Base-by-base conservation (phyloP, 805 yeast species). In the Candida maltosa region DNA sequence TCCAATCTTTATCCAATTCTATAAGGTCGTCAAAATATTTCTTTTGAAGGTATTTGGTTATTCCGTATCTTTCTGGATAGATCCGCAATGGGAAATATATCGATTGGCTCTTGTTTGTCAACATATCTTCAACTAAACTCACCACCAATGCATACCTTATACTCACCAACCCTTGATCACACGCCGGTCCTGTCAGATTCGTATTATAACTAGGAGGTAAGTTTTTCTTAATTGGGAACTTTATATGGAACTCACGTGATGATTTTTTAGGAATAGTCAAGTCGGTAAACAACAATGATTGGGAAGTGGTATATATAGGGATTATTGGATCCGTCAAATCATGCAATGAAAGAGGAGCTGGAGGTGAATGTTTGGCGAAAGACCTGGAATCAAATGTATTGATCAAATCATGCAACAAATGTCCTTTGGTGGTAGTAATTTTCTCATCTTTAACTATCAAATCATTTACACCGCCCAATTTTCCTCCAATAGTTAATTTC, bases 141-240 rank as follows among this genome's bases (percentile, higher is more conserved):
- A 66, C 54, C 7, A 64, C 52, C 31, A 66, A 42, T 42, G 58
- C 54, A 46, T 67, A 66, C 23, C 51, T 50, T 6, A 67, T 58
- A 34, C 69, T 60, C 2, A 63, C 46, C 37, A 53, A 51, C 2
- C 71, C 72, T 31, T 58, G 68, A 26, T 66, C 71, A 22, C 69
- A 53, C 4, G 53, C 51, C 2, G 58, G 47, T 1, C 70, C 69
- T 0, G 71, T 61, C 70, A 63, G 69, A 11, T 51, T 47, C 6
- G 65, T 45, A 42, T 67, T 67, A 46, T 67, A 67, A 10, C 64
- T 54, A 0, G 73, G 73, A 6, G 73, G 70, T 21, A 58, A 42
- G 11, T 45, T 43, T 6, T 36, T 33, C n/a, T 40, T 34, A 3
- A 53, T 37, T 1, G 56, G 58, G 36, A 62, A 46, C 27, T 41